Percentiles rank a stretch among this genome's conserved stretches.
Evolutionary conservation across 2,329 filamentous ascomycete species (phyloP).

Genomic region (Teratosphaeria epicoccoides): DNA sequence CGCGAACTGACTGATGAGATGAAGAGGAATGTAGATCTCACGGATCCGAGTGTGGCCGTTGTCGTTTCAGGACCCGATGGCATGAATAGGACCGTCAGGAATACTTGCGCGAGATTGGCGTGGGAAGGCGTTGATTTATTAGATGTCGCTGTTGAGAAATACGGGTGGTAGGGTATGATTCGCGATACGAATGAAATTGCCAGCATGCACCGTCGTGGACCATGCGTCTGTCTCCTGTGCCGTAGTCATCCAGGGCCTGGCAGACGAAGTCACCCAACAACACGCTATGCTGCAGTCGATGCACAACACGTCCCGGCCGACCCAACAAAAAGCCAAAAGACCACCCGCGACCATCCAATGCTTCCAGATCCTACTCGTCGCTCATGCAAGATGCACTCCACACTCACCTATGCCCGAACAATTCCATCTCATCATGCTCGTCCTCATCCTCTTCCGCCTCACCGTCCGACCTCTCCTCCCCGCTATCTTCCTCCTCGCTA

Average conservation of each 20-base stretch:
- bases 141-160: constrained; percentile 52
- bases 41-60: constrained; percentile 35
- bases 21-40: constrained; percentile 10
- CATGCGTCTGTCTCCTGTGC: too few species aligned
- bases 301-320: background rate
- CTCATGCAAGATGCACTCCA: background rate
- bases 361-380: background rate
- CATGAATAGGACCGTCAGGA: constrained; percentile 50
- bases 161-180: constrained; percentile 50
- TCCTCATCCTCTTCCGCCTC: constrained; percentile 10
- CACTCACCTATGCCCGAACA: constrained; percentile 19
- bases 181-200: background rate
- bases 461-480: constrained; percentile 6
- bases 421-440: constrained; percentile 12
- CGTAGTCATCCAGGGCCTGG: too few species aligned
- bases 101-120: constrained; percentile 43
- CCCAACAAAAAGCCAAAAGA: background rate
- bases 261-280: background rate
- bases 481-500: constrained; percentile 2
- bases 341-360: too few species aligned
- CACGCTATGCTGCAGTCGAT: background rate
- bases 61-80: constrained; percentile 54
- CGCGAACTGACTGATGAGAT: constrained; percentile 27
- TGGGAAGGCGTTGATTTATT: constrained; percentile 42
- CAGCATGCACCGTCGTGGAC: too few species aligned